Base-by-base conservation (phyloP, 2,329 filamentous ascomycete genomes). In the Ilyonectria destructans region DNA sequence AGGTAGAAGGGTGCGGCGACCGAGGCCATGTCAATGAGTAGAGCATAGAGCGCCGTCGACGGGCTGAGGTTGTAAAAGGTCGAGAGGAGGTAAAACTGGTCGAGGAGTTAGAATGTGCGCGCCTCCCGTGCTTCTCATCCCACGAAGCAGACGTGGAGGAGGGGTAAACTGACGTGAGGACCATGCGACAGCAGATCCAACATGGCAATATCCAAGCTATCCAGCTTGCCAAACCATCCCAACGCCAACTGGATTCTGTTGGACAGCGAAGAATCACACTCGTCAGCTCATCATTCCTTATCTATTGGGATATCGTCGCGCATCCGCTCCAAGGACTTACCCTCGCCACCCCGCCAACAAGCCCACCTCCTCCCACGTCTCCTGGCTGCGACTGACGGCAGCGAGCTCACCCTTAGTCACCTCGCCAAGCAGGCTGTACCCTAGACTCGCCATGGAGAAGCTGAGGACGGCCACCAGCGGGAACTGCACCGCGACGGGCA, bases 51-150 rank as follows among this genome's bases (percentile, higher is more conserved):
- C 21, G 91, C 86, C 0, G 92, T 91, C 60, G 84, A 80, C 29
- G 88, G 84, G 29, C 88, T 87, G 72, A 97, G 86, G 40, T 85
- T 82, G 86, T 97, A 97, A 84, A 97, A 97, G 59, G 90, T 90
- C 33, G 86, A 86, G 31, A 97, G 85, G 49, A 98, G 90, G 77
- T 93, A 93, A 69, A 92, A 89, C 89, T 91, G 19, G 23, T 33
- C 15, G 52, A n/a, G 21, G 40, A 23, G 72, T 75, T 33, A 77
- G 71, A 37, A 29, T 33, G 10, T 40, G 21, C 33, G 40, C 17
- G 21, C 6, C 12, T 49, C n/a, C 40, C 17, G 2, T 43, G 12
- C 46, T 40, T 46, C 26, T 45, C 60, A 65, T 58, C 45, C 46
- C 43, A 23, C 66, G 56, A 57, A 46, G 62, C 31, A 37, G 33